Percentiles rank a stretch among this genome's conserved stretches.
phyloP scores from a whole-genome alignment of 768 basidiomycete genomes.

The Tremella mesenterica region DNA sequence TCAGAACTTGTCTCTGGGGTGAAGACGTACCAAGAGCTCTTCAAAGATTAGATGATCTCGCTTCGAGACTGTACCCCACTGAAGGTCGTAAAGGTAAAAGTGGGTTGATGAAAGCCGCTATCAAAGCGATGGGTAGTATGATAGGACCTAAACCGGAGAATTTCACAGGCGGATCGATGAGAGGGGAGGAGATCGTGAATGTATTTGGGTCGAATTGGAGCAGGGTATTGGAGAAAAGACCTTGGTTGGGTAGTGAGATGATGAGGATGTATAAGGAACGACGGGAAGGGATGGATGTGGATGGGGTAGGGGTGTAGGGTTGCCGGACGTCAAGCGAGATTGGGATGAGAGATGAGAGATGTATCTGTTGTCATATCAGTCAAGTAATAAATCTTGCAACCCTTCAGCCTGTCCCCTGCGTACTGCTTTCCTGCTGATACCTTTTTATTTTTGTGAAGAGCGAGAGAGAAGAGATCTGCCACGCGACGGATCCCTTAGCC shows the following conservation, averaged over 20 bases:
- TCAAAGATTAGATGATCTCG: constrained; percentile 36
- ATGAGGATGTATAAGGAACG: constrained; percentile 9
- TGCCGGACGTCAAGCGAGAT: too few relatives aligned
- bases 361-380: too few relatives aligned
- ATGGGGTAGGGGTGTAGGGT: too few relatives aligned
- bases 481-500: neutral
- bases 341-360: too few relatives aligned
- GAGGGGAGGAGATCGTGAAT: constrained; percentile 8
- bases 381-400: too few relatives aligned
- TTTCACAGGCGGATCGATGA: constrained; percentile 1
- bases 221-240: constrained; percentile 19
- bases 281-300: constrained; percentile 3
- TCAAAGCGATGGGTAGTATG: constrained; percentile 10
- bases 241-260: constrained; percentile 25
- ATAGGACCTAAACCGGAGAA: constrained; percentile 15
- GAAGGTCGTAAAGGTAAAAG: constrained; percentile 14
- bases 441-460: too few relatives aligned
- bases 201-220: constrained; percentile 24
- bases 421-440: too few relatives aligned
- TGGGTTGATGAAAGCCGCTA: constrained; percentile 24
- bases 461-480: neutral
- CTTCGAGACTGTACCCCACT: constrained; percentile 27
- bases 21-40: constrained; percentile 30
- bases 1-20: constrained; percentile 22
- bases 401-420: too few relatives aligned